Conservation (phyloP, 306 rosid genomes). For the Quercus alba region DNA sequence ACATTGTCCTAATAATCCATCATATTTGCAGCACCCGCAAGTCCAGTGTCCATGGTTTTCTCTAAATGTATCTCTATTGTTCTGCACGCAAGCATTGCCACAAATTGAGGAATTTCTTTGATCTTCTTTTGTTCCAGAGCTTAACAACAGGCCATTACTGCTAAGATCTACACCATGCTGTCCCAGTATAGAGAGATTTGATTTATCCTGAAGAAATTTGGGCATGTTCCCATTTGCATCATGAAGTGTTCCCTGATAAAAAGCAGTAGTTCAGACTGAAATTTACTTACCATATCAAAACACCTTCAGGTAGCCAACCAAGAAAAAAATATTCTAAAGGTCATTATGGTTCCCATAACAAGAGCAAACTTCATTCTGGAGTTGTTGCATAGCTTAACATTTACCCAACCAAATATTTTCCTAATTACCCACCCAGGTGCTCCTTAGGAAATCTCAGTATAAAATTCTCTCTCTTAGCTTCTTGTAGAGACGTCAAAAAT, state of each 20-base stretch:
- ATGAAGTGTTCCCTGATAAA: constrained; percentile 55
- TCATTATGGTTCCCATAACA: constrained; percentile 3
- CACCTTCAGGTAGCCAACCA: constrained; percentile 19
- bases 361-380: background rate
- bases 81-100: constrained; percentile 36
- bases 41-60: constrained; percentile 25
- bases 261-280: constrained; percentile 20
- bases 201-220: constrained; percentile 54
- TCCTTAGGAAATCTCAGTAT: background rate
- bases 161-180: constrained; percentile 36
- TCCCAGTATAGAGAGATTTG: constrained; percentile 63
- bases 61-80: constrained; percentile 16
- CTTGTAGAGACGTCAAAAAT: background rate
- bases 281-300: constrained; percentile 6
- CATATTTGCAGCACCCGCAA: constrained; percentile 37
- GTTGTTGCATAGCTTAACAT: background rate
- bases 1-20: constrained; percentile 46
- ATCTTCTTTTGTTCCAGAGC: constrained; percentile 27
- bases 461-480: background rate
- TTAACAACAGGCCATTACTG: constrained; percentile 22
- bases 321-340: constrained; percentile 12
- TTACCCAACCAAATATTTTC: background rate
- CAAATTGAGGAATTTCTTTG: constrained; percentile 26
- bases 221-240: constrained; percentile 61
- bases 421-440: background rate